Evolutionary conservation across 2,329 filamentous ascomycete species (phyloP), one percentile per base, ranked within the genome.

Genomic region (Aspergillus hiratsukae): DNA sequence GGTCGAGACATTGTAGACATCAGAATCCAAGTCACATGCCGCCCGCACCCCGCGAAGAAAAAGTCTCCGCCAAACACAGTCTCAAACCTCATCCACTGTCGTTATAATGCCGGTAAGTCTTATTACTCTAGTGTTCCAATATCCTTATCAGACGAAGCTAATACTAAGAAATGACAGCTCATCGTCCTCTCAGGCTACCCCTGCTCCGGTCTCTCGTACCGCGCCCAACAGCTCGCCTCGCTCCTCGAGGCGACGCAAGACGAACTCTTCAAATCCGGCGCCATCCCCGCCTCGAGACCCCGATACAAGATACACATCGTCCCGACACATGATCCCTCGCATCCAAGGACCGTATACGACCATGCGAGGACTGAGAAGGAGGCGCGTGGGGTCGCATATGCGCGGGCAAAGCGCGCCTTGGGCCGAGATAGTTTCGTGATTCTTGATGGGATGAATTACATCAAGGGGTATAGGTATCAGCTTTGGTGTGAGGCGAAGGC

Each of bases 391-490:
- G 80, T 83, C 21, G 80, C 83, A 57, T 84, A 83, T 63, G 82
- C 82, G 10, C 82, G 84, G 58, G 80, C 86, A 56, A 87, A 86
- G 71, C 78, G 85, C 35, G 73, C 78, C 23, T 72, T 87, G 48
- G 77, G 78, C 19, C 78, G 77, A 51, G 81, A 86, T 67, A 81
- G 78, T 49, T 80, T 87, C 56, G 83, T 87, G 46, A 81, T 87
- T 51, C 80, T 84, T 2, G 84, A 87, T 69, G 82, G 81, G 31
- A 77, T 86, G 74, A 87, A 87, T 68, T 87, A 87, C 69, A 87
- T 87, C 74, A 87, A 87, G 70, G 85, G 84, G 21, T 87, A 83
- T 70, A 77, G 84, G 41, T 87, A 87, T 65, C 85, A 87, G 72
- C 71, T 87, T 46, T 87, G 84, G 77, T 87, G 84, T 66, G 84